Conservation (phyloP, 2,329 filamentous ascomycete genomes). For the Ophiostoma sp. region DNA sequence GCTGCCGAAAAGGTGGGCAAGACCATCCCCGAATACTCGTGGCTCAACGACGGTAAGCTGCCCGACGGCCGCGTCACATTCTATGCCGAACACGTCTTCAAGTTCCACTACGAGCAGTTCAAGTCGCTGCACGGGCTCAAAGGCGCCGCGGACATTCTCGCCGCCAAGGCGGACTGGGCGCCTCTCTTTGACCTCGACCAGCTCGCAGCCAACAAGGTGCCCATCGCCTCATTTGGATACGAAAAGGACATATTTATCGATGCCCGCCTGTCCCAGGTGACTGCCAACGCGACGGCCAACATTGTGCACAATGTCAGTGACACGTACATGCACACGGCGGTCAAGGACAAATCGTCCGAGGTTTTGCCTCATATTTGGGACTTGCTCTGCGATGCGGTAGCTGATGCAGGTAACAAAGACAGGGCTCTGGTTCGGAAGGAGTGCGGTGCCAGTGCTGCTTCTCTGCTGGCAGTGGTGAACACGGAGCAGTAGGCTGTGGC, state of each 20-base stretch:
- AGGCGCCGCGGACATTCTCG: conserved; percentile 21
- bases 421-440: background rate
- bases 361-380: conserved; percentile 17
- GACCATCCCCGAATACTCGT: conserved; percentile 20
- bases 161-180: conserved; percentile 20
- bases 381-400: background rate
- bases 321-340: conserved; percentile 24
- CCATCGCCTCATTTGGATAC: conserved; percentile 24
- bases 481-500: background rate
- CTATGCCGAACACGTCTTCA: conserved; percentile 30
- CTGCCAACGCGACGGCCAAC: background rate
- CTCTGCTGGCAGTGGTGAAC: background rate
- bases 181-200: conserved; percentile 20
- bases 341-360: conserved; percentile 20
- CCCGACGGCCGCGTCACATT: conserved; percentile 15
- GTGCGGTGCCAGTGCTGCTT: background rate
- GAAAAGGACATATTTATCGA: conserved; percentile 26
- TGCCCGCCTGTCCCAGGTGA: conserved; percentile 13
- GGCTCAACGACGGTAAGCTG: conserved; percentile 21
- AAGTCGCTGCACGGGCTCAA: conserved; percentile 21
- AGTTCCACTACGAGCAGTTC: conserved; percentile 28
- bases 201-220: conserved; percentile 25
- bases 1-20: conserved; percentile 22
- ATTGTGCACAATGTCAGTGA: background rate
- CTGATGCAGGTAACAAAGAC: background rate